Conservation (phyloP, 192 early-diverging fungal genomes). For the Coemansia sp. region DNA sequence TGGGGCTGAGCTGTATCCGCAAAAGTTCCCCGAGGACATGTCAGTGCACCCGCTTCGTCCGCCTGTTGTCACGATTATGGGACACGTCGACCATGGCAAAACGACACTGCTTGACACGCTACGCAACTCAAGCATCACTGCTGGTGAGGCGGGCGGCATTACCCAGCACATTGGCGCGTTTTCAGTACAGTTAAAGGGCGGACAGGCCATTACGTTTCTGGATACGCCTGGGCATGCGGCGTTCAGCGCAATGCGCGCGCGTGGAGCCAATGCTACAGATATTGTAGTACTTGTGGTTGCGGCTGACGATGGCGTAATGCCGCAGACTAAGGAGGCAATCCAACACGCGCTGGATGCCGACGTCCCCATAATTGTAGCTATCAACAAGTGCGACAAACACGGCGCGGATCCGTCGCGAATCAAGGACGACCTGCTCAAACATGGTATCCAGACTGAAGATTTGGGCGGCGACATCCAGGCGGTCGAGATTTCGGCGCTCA, state of each 20-base stretch:
- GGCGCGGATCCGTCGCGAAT: slow-evolving; percentile 62
- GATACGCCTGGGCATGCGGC: slow-evolving; percentile 98
- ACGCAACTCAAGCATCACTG: slow-evolving; percentile 86
- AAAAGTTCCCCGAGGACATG: slow-evolving; percentile 71
- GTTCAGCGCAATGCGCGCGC: slow-evolving; percentile 90
- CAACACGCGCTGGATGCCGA: slow-evolving; percentile 80
- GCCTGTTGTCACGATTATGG: slow-evolving; percentile 97
- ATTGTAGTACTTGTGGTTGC: slow-evolving; percentile 96
- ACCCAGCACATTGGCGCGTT: slow-evolving; percentile 99
- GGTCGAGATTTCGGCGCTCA: slow-evolving; percentile 88
- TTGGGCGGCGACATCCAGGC: slow-evolving; percentile 89
- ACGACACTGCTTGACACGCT: slow-evolving; percentile 92
- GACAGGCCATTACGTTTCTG: slow-evolving; percentile 78
- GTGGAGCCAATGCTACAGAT: slow-evolving; percentile 91
- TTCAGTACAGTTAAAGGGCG: slow-evolving; percentile 54
- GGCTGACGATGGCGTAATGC: slow-evolving; percentile 98
- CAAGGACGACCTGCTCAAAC: slow-evolving; percentile 65
- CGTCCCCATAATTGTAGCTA: slow-evolving; percentile 91
- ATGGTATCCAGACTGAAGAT: slow-evolving; percentile 87
- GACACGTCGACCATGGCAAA: slow-evolving; percentile 97
- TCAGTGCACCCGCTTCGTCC: slow-evolving; percentile 70
- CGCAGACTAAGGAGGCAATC: slow-evolving; percentile 94
- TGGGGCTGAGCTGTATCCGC: slow-evolving; percentile 37
- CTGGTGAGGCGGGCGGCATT: slow-evolving; percentile 93
- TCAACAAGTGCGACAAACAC: slow-evolving; percentile 97